Percentiles rank a stretch among this genome's conserved stretches.
Conservation (phyloP, 352 stramenopile genomes). For the Aphanomyces stellatus region DNA sequence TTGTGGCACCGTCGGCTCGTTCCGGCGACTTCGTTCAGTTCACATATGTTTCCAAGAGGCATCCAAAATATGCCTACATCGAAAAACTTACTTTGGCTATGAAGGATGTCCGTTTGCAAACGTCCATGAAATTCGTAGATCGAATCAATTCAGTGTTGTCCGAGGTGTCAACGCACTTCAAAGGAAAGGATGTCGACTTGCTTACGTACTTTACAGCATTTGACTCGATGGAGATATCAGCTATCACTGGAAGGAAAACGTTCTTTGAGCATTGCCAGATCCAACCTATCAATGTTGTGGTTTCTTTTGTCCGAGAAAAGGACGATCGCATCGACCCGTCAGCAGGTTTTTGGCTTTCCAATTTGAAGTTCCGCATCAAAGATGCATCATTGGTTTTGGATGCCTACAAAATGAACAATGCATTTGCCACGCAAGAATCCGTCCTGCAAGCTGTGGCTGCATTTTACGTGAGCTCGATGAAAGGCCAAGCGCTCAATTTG, state of each 20-base stretch:
- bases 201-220: conserved; percentile 51
- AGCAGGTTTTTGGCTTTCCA: conserved; percentile 67
- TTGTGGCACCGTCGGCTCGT: conserved; percentile 44
- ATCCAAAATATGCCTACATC: conserved; percentile 63
- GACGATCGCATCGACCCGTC: conserved; percentile 27
- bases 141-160: conserved; percentile 46
- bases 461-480: conserved; percentile 78
- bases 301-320: conserved; percentile 73
- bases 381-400: conserved; percentile 72
- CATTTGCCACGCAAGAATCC: conserved; percentile 64
- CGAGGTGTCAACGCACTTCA: conserved; percentile 62
- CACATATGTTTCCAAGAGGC: conserved; percentile 55
- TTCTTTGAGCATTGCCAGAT: conserved; percentile 69
- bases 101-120: conserved; percentile 41
- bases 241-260: conserved; percentile 65
- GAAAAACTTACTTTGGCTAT: conserved; percentile 23
- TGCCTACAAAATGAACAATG: conserved; percentile 52
- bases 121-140: conserved; percentile 75
- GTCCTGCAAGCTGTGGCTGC: conserved; percentile 46
- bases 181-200: conserved; percentile 48
- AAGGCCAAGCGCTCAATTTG: conserved; percentile 68
- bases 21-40: conserved; percentile 59
- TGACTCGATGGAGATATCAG: conserved; percentile 38
- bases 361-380: conserved; percentile 81
- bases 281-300: conserved; percentile 53